These are phyloP conservation scores for Myrmaecium sp. DNA, from an alignment of 2,329 filamentous ascomycete species.

Conservation along the genomic window DNA sequence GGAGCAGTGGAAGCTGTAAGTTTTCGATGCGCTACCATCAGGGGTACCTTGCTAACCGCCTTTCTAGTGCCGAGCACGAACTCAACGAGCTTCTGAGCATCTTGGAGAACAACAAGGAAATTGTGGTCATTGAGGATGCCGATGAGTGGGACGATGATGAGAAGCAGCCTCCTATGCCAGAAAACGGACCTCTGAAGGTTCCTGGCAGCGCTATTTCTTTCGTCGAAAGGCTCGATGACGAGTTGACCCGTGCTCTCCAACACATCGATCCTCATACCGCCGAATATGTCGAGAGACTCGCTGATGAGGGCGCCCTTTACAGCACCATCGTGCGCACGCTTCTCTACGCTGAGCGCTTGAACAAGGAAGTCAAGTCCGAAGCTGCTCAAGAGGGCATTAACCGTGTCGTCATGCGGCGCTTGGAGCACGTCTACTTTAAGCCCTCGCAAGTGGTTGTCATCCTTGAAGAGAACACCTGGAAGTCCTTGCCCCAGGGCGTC, in stretches of 20 bases:
- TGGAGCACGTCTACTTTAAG: slow-evolving; percentile 99
- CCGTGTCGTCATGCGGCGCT: slow-evolving; percentile 77
- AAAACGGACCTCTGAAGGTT: slow-evolving; percentile 64
- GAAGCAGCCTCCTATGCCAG: slow-evolving; percentile 59
- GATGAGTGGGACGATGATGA: slow-evolving; percentile 99
- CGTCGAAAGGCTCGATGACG: slow-evolving; percentile 87
- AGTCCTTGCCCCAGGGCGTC: slow-evolving; percentile 49
- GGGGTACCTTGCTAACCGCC: slow-evolving; percentile 2
- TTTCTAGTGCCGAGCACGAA: slow-evolving; percentile 58
- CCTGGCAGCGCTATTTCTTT: slow-evolving; percentile 90
- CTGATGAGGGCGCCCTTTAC: slow-evolving; percentile 81
- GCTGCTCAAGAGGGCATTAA: slow-evolving; percentile 76
- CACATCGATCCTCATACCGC: slow-evolving; percentile 96
- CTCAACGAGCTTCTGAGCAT: slow-evolving; percentile 60
- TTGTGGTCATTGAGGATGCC: slow-evolving; percentile 75
- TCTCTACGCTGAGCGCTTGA: slow-evolving; percentile 73
- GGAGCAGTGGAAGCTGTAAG: slow-evolving; percentile 80
- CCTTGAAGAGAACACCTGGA: slow-evolving; percentile 89
- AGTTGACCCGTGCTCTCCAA: slow-evolving; percentile 92
- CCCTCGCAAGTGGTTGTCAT: slow-evolving; percentile 84
- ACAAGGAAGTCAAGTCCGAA: slow-evolving; percentile 52
- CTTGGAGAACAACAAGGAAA: slow-evolving; percentile 62
- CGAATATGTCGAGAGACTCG: slow-evolving; percentile 90
- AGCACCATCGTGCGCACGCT: slow-evolving; percentile 77
- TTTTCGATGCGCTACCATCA: too few relatives aligned